Percentiles rank a stretch among this genome's conserved stretches.
Conservation (phyloP, 192 early-diverging fungal species). For the Coemansia sp. region DNA sequence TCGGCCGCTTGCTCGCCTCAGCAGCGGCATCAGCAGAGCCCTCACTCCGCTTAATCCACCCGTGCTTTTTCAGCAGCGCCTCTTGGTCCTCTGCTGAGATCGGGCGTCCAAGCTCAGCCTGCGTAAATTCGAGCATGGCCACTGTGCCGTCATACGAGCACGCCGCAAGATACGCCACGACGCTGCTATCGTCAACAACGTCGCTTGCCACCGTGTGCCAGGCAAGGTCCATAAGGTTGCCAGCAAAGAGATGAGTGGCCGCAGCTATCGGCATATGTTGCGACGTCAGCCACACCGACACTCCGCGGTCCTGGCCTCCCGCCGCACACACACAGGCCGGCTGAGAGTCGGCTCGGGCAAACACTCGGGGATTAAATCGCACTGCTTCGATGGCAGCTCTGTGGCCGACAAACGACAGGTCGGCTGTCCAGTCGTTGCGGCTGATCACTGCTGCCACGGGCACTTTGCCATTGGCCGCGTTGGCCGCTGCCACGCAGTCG, state of each 20-base stretch:
- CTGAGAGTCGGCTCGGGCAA: slow-evolving; percentile 38
- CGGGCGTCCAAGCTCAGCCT: slow-evolving; percentile 70
- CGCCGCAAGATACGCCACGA: slow-evolving; percentile 65
- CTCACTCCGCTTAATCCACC: slow-evolving; percentile 18
- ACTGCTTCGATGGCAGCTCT: slow-evolving; percentile 85
- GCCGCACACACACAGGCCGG: slow-evolving; percentile 75
- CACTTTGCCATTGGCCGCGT: slow-evolving; percentile 80
- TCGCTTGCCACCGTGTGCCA: slow-evolving; percentile 32
- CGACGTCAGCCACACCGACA: slow-evolving; percentile 89
- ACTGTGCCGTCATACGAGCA: slow-evolving; percentile 94
- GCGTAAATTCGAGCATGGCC: slow-evolving; percentile 71
- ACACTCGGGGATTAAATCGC: slow-evolving; percentile 86
- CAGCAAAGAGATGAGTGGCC: slow-evolving; percentile 74
- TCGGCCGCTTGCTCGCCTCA: slow-evolving; percentile 20
- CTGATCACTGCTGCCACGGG: slow-evolving; percentile 82
- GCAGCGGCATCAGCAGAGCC: slow-evolving; percentile 17
- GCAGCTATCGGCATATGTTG: slow-evolving; percentile 73
- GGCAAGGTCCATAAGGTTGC: slow-evolving; percentile 84
- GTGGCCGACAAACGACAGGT: slow-evolving; percentile 90
- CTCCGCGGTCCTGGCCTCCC: slow-evolving; percentile 86
- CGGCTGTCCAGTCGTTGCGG: slow-evolving; percentile 76
- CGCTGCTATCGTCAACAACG: background rate
- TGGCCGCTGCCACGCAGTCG: slow-evolving; percentile 86
- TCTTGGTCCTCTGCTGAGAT: slow-evolving; percentile 71
- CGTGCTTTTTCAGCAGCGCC: slow-evolving; percentile 34